Percentiles rank a stretch among this genome's conserved stretches.
Evolutionary conservation across 176 grass and related monocot genomes (phyloP).

Genomic region (Oryza brachyantha): DNA sequence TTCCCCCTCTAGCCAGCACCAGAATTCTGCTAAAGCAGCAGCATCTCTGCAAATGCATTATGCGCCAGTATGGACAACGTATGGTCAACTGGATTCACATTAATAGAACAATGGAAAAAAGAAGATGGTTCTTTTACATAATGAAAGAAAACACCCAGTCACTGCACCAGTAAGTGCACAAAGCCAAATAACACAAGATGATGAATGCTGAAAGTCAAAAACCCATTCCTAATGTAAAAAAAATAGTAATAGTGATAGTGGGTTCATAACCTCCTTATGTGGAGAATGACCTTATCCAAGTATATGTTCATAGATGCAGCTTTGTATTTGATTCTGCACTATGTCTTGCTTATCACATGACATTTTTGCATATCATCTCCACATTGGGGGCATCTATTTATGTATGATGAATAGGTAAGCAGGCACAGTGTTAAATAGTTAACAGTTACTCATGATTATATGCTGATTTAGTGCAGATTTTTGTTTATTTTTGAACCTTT

Average conservation of each 20-base stretch:
- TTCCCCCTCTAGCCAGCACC: constrained; percentile 90
- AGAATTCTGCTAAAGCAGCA: constrained; percentile 89
- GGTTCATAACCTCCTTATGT: not conserved
- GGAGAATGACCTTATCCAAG: not conserved
- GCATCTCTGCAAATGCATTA: constrained; percentile 76
- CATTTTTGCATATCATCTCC: not conserved
- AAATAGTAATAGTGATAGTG: not conserved
- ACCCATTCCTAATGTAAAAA: not conserved
- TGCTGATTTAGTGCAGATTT: too few species aligned
- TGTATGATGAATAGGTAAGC: not conserved
- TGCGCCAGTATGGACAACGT: not conserved
- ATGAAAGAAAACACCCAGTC: not conserved
- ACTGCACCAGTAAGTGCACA: not conserved
- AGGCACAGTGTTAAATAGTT: not conserved
- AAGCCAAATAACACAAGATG: not conserved
- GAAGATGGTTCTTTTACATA: not conserved
- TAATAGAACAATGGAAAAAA: not conserved
- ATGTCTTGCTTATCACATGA: not conserved
- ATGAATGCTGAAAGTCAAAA: not conserved
- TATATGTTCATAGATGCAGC: not conserved
- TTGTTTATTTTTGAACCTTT: too few species aligned
- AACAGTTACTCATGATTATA: too few species aligned
- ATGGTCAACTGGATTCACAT: constrained; percentile 9
- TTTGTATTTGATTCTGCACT: not conserved
- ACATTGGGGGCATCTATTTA: not conserved